These are phyloP conservation scores for Syncephalastrum racemosum DNA, from an alignment of 371 early-diverging fungal genomes.

Conservation along the genomic window DNA sequence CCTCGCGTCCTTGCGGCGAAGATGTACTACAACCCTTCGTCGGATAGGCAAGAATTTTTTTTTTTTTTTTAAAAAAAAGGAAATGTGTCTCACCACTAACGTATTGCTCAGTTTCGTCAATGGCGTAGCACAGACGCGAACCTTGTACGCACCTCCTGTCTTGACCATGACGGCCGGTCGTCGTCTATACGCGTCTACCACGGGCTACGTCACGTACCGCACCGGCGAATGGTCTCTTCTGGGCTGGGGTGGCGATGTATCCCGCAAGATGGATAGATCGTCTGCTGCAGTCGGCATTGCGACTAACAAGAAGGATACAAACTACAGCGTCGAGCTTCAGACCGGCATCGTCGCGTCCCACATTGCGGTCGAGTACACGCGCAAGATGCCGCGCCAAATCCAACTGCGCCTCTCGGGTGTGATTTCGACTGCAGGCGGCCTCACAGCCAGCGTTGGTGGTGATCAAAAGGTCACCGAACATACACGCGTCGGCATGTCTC, in stretches of 20 bases:
- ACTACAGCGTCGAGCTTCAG: conserved; percentile 59
- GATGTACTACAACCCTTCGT: conserved; percentile 65
- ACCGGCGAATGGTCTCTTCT: conserved; percentile 75
- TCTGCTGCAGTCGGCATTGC: conserved; percentile 65
- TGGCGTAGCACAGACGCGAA: conserved; percentile 50
- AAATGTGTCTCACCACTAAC: neutral
- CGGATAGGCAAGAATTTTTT: conserved; percentile 51
- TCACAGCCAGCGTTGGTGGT: conserved; percentile 55
- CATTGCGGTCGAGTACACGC: conserved; percentile 45
- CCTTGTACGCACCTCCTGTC: conserved; percentile 64
- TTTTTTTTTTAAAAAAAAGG: no score
- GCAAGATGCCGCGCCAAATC: conserved; percentile 35
- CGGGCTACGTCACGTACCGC: conserved; percentile 78
- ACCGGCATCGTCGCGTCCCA: conserved; percentile 54
- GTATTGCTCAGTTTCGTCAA: conserved; percentile 58
- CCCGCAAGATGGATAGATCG: conserved; percentile 54
- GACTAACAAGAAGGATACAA: conserved; percentile 45
- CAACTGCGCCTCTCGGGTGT: conserved; percentile 37
- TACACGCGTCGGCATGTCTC: conserved; percentile 69
- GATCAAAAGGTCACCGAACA: conserved; percentile 67
- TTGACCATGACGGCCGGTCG: conserved; percentile 67
- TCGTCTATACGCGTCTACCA: conserved; percentile 54
- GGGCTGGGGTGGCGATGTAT: conserved; percentile 58
- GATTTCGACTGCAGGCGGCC: conserved; percentile 53
- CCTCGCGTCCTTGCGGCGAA: conserved; percentile 62